phyloP scores from a whole-genome alignment of 2,329 filamentous ascomycete genomes.

The Aspergillus fischeri region DNA sequence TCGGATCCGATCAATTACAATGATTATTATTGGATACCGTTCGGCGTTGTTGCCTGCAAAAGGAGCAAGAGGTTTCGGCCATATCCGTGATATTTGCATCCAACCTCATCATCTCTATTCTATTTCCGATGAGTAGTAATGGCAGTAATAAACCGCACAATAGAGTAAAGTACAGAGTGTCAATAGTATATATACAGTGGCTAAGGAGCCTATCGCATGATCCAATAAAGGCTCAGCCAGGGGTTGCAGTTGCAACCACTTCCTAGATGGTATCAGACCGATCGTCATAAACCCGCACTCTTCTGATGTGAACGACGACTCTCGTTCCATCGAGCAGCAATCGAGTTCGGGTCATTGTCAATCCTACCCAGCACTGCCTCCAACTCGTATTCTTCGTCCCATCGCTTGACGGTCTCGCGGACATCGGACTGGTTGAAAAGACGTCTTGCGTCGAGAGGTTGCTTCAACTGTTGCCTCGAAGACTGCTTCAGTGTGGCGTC shows the following conservation, averaged over 20 bases:
- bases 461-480: constrained; percentile 10
- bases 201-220: neutral
- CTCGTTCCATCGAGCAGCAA: constrained; percentile 16
- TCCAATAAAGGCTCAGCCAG: neutral
- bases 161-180: neutral
- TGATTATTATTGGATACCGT: neutral
- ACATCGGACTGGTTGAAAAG: constrained; percentile 12
- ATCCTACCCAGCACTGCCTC: constrained; percentile 17
- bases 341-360: constrained; percentile 11
- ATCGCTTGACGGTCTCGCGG: constrained; percentile 13
- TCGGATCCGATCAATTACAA: neutral
- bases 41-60: neutral
- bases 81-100: neutral
- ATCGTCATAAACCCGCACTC: neutral
- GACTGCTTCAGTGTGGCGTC: constrained; percentile 9
- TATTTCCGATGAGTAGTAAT: neutral
- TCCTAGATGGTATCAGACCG: neutral
- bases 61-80: neutral
- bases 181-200: neutral
- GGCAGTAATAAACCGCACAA: neutral
- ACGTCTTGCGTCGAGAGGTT: constrained; percentile 8
- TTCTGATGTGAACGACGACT: neutral
- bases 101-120: neutral
- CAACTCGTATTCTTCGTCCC: constrained; percentile 30
- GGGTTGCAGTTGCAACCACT: neutral